Percentiles rank a stretch among this genome's conserved stretches.
These are phyloP conservation scores for Paramyrothecium sp. DNA, from an alignment of 2,329 filamentous ascomycete species.

Conservation along the genomic window DNA sequence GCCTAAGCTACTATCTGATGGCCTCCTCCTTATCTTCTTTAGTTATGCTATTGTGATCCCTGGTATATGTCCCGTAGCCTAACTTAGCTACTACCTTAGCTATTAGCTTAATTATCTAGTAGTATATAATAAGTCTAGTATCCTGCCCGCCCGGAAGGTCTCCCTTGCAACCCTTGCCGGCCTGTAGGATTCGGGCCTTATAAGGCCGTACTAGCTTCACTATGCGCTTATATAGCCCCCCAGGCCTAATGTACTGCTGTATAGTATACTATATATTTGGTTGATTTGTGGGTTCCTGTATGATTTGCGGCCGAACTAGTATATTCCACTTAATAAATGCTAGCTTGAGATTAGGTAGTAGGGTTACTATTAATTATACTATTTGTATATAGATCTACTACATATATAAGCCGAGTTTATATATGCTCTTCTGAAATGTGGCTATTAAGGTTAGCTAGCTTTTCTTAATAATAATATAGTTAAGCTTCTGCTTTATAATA, in stretches of 20 bases:
- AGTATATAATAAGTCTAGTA: conserved; percentile 6
- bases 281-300: conserved; percentile 4
- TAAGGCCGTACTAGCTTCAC: not conserved
- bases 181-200: no score
- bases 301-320: conserved; percentile 4
- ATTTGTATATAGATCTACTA: conserved; percentile 2
- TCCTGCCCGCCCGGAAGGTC: no score
- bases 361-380: conserved; percentile 5
- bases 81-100: not conserved
- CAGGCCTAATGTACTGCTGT: not conserved
- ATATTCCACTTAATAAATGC: conserved; percentile 4
- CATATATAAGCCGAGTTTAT: conserved; percentile 4
- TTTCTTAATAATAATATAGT: conserved; percentile 4
- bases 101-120: conserved; percentile 1
- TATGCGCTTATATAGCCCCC: not conserved
- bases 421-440: not conserved
- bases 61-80: conserved; percentile 1
- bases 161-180: no score
- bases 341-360: not conserved
- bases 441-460: conserved; percentile 3
- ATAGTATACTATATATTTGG: conserved; percentile 5
- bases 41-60: not conserved
- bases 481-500: not conserved
- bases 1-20: conserved; percentile 1
- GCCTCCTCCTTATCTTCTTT: not conserved